Conservation (phyloP, 2,329 filamentous ascomycete species). For the Talaromyces sp. region DNA sequence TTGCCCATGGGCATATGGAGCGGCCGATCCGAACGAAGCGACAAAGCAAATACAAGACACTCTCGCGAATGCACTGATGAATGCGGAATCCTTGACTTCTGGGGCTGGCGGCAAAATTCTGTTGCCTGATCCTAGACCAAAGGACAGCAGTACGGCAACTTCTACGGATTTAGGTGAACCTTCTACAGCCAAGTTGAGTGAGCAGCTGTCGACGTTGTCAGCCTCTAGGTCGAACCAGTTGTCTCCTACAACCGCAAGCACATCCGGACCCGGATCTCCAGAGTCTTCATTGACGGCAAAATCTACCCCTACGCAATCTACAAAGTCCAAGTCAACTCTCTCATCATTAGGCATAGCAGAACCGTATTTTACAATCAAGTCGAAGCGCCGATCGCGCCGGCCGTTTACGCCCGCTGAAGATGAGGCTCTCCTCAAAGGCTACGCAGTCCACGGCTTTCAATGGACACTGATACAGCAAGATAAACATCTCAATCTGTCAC, state of each 20-base stretch:
- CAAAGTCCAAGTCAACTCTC: slow-evolving; percentile 29
- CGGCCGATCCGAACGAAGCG: slow-evolving; percentile 34
- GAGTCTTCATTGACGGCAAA: slow-evolving; percentile 17
- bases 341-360: slow-evolving; percentile 45
- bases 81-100: slow-evolving; percentile 26
- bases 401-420: slow-evolving; percentile 56
- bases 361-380: slow-evolving; percentile 44
- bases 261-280: background rate
- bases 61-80: slow-evolving; percentile 30
- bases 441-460: slow-evolving; percentile 53
- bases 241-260: background rate
- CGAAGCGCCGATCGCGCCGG: slow-evolving; percentile 49
- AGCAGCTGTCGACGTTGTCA: background rate
- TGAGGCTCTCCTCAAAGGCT: slow-evolving; percentile 53
- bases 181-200: slow-evolving; percentile 6
- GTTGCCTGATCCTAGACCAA: slow-evolving; percentile 22
- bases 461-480: slow-evolving; percentile 59
- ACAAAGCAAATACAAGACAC: slow-evolving; percentile 33
- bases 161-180: slow-evolving; percentile 12
- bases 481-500: slow-evolving; percentile 45
- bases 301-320: slow-evolving; percentile 26
- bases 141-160: slow-evolving; percentile 13
- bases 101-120: slow-evolving; percentile 23
- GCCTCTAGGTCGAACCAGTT: slow-evolving; percentile 1
- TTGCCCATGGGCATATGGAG: slow-evolving; percentile 46